A percentile compares a stretch with the other conserved stretches of the same genome.
Evolutionary conservation across 2,329 filamentous ascomycete species (phyloP).

Genomic region (Septoria linicola): DNA sequence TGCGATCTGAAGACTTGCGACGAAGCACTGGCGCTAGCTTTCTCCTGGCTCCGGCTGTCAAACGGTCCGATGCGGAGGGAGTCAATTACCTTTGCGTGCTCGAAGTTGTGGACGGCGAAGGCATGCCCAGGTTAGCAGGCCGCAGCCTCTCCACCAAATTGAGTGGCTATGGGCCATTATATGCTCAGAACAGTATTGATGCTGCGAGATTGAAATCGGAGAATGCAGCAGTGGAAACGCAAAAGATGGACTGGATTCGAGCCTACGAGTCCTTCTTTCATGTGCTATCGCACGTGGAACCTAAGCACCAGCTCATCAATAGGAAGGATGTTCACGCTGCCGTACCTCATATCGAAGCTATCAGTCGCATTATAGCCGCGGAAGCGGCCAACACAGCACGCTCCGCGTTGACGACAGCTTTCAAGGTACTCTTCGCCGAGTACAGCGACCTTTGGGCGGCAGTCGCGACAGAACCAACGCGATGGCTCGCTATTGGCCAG

Average conservation of each 20-base stretch:
- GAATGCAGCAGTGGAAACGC: background rate
- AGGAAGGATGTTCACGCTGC: constrained; percentile 24
- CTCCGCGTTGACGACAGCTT: constrained; percentile 23
- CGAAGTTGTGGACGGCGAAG: background rate
- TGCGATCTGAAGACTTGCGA: constrained; percentile 3
- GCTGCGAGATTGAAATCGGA: background rate
- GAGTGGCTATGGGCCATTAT: too few species aligned
- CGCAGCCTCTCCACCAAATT: background rate
- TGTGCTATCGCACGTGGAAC: constrained; percentile 36
- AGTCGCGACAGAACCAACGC: constrained; percentile 36
- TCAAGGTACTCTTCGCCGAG: constrained; percentile 27
- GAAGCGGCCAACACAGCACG: constrained; percentile 27
- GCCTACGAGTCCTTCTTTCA: constrained; percentile 28
- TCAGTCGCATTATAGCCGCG: constrained; percentile 32
- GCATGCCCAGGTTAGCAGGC: background rate
- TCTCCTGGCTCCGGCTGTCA: background rate
- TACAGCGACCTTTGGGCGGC: constrained; percentile 33
- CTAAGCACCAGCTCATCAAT: constrained; percentile 24
- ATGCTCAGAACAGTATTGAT: too few species aligned
- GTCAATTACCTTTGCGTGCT: constrained; percentile 5
- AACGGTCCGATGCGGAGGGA: background rate
- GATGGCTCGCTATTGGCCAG: constrained; percentile 37
- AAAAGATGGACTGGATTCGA: constrained; percentile 19
- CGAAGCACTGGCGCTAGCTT: background rate
- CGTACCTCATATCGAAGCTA: constrained; percentile 32